Evolutionary conservation across 192 early-diverging fungal species (phyloP), one percentile per base, ranked within the genome.

Genomic region (Backusella macrospora): DNA sequence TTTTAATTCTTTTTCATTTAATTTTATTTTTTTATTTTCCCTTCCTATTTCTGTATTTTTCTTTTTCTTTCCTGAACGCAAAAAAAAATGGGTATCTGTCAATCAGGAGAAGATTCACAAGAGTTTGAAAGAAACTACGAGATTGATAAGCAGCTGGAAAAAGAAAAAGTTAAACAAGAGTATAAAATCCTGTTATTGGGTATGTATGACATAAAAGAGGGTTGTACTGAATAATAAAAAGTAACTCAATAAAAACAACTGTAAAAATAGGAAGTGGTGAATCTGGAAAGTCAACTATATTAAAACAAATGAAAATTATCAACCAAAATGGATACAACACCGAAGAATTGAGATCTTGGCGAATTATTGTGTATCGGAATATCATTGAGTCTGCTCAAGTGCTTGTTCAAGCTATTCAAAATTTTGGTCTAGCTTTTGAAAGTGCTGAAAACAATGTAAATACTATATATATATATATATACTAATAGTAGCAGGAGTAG

Each of bases 231-330:
- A 18, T 59, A 59, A 2, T 18, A 12, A 14, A 7, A 26, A 59
- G 5, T 49, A 49, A 18, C 47, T 15, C n/a, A 42, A 46, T 26
- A 55, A 39, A 38, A 10, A 39, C 43, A 40, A 62, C 9, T 34
- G 26, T 44, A 39, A 42, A 65, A 68, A 42, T 70, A 92, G 93
- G 94, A 39, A 92, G 90, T 71, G 96, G 95, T 65, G 96, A 98
- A 84, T 96, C 95, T 64, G 96, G 95, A 73, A 96, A 96, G 80
- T 95, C 95, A 48, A 98, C 96, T 52, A 96, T 98, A 73, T 90
- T 98, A 15, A 98, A 98, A 75, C 96, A 98, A 80, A 98, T 98
- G 96, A 96, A 95, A 83, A 95, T 98, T 78, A 96, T 98, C 74
- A 94, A 96, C 82, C 93, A 95, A 80, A 92, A 93, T 69, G 96